Percentiles rank a stretch among this genome's conserved stretches.
Conservation (phyloP, 2,329 filamentous ascomycete genomes). For the Colletotrichum endophyticum region DNA sequence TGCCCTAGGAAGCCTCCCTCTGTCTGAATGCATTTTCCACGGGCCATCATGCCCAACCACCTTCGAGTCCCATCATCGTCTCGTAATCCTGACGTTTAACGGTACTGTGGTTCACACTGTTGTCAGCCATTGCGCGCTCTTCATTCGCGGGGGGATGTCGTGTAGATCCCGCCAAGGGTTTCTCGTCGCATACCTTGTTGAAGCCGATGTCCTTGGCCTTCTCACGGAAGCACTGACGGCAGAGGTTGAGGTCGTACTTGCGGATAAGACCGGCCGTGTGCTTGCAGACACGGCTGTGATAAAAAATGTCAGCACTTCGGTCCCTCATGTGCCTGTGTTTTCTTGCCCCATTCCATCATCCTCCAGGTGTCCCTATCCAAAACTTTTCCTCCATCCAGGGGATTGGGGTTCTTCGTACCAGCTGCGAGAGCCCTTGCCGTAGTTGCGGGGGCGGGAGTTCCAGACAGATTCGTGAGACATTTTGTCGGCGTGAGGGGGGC, state of each 20-base stretch:
- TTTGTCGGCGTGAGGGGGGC: slow-evolving; percentile 45
- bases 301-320: slow-evolving; percentile 33
- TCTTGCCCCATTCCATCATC: neutral
- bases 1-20: slow-evolving; percentile 45
- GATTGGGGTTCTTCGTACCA: slow-evolving; percentile 71
- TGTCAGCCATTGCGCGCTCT: slow-evolving; percentile 23
- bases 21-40: slow-evolving; percentile 42
- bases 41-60: slow-evolving; percentile 31
- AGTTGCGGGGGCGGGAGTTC: slow-evolving; percentile 97
- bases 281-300: slow-evolving; percentile 71
- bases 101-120: slow-evolving; percentile 32
- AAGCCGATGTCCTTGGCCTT: slow-evolving; percentile 76
- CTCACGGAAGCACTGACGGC: slow-evolving; percentile 81
- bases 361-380: neutral
- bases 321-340: neutral
- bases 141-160: neutral
- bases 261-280: slow-evolving; percentile 99
- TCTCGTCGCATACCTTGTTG: slow-evolving; percentile 62
- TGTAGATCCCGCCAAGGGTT: neutral
- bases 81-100: slow-evolving; percentile 33
- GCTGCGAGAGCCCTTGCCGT: slow-evolving; percentile 93
- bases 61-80: slow-evolving; percentile 17
- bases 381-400: neutral
- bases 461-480: slow-evolving; percentile 92
- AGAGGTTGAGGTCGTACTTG: slow-evolving; percentile 97